Base-by-base conservation (phyloP, 306 rosid species). In the Lablab purpureus region DNA sequence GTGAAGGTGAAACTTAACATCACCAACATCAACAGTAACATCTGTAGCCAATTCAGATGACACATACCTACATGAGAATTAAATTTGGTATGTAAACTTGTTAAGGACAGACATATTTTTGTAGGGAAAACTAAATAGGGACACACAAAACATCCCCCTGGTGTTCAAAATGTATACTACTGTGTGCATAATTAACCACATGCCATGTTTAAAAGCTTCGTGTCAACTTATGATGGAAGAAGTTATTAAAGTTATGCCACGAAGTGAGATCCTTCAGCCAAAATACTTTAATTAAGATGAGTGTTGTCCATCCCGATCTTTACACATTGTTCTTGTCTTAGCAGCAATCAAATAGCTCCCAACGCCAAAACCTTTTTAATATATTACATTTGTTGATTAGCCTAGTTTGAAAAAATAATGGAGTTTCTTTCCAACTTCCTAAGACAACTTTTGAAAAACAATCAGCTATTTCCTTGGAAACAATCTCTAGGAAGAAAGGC, bases 31-130 rank as follows among this genome's bases (percentile, higher is more conserved):
- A 73, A 96, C 77, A 64, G 85, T 73, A 63, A 89, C 85, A 83
- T 96, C 99, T 0, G 99, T 85, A 43, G 90, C 84, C 87, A 96
- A 70, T 78, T 96, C 98, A 82, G 98, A 93, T 23, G 97, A 87
- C 28, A 93, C 89, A 66, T 89, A 87, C 88, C 99, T 96, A 88
- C 72, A 67, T 67, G 52, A 40, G 18, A 67, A 85, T 67, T 21
- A 80, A 60, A 27, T 41, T 74, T 15, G 78, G 36, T 41, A 49
- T 15, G 60, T 67, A 68, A 28, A 41, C 19, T 15, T 45, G 69
- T n/a, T 34, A 85, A 70, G 21, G 21, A 1, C 37, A 68, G 7
- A 23, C n/a, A n/a, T n/a, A n/a, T 43, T 30, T 41, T 64, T 54
- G 12, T 0, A 23, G 7, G 28, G 37, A 30, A 6, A 41, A 54